A percentile compares a stretch with the other conserved stretches of the same genome.
Conservation (phyloP, 2,329 filamentous ascomycete species). For the Corinectria fuckeliana region DNA sequence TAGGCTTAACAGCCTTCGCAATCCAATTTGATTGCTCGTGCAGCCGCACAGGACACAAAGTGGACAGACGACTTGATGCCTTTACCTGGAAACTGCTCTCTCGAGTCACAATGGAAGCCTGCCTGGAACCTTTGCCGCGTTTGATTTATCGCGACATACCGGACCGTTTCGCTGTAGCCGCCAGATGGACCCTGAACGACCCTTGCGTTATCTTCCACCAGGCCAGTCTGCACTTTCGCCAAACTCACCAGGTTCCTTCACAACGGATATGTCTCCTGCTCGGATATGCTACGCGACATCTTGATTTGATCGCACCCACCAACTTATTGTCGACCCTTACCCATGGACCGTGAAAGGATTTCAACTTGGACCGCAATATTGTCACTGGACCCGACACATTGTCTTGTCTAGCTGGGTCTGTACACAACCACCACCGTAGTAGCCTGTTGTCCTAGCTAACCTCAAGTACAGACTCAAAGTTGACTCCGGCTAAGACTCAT, state of each 20-base stretch:
- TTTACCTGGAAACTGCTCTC: slow-evolving; percentile 12
- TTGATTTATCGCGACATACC: slow-evolving; percentile 13
- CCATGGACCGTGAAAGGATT: slow-evolving; percentile 18
- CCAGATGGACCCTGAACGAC: background rate
- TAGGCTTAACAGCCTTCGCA: slow-evolving; percentile 33
- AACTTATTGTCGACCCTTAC: background rate
- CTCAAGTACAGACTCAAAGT: slow-evolving; percentile 59
- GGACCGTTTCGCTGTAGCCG: background rate
- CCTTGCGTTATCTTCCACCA: background rate
- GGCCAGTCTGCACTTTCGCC: background rate
- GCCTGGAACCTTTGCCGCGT: slow-evolving; percentile 1
- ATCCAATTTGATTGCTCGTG: slow-evolving; percentile 45
- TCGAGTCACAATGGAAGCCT: slow-evolving; percentile 18
- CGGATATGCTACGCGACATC: background rate
- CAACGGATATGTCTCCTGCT: background rate
- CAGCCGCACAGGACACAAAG: slow-evolving; percentile 35
- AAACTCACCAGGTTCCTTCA: background rate
- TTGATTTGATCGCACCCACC: background rate
- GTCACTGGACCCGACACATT: slow-evolving; percentile 1
- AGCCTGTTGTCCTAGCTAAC: slow-evolving; percentile 37
- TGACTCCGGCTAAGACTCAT: slow-evolving; percentile 51
- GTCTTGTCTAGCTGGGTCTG: slow-evolving; percentile 38
- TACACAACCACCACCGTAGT: slow-evolving; percentile 19
- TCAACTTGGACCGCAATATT: slow-evolving; percentile 28
- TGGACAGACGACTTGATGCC: slow-evolving; percentile 17